phyloP scores from a whole-genome alignment of 2,329 filamentous ascomycete species.

The Ophiosphaerella korrae region DNA sequence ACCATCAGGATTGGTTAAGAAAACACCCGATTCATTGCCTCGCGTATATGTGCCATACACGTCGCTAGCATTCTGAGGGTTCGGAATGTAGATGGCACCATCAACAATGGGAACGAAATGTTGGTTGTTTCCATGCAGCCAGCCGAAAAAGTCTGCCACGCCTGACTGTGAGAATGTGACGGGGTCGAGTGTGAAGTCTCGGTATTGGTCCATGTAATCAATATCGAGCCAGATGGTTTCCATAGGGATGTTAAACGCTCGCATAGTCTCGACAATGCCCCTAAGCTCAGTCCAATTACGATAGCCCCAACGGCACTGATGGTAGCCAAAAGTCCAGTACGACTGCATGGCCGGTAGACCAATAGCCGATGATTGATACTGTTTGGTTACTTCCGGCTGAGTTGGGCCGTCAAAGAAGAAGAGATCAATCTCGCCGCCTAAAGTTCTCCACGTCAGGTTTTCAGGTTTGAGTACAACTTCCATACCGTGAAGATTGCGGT shows the following conservation, averaged over 20 bases:
- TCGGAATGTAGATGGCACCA: slow-evolving; percentile 71
- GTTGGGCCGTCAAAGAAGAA: slow-evolving; percentile 79
- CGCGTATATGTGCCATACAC: slow-evolving; percentile 57
- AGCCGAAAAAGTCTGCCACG: slow-evolving; percentile 58
- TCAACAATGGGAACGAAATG: slow-evolving; percentile 68
- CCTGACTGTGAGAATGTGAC: slow-evolving; percentile 57
- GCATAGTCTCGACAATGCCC: slow-evolving; percentile 60
- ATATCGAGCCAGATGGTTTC: slow-evolving; percentile 54
- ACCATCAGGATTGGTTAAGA: slow-evolving; percentile 60
- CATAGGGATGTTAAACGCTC: slow-evolving; percentile 61
- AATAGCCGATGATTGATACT: slow-evolving; percentile 70
- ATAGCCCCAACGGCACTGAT: slow-evolving; percentile 86
- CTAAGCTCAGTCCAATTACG: slow-evolving; percentile 71
- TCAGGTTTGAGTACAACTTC: slow-evolving; percentile 69
- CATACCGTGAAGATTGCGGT: slow-evolving; percentile 77
- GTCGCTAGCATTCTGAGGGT: slow-evolving; percentile 70
- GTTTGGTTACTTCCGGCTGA: slow-evolving; percentile 69
- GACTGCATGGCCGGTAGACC: slow-evolving; percentile 77
- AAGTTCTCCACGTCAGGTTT: slow-evolving; percentile 72
- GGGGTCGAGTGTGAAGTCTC: slow-evolving; percentile 63
- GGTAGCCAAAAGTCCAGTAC: slow-evolving; percentile 81
- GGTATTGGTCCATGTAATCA: slow-evolving; percentile 52
- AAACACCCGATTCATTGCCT: slow-evolving; percentile 56
- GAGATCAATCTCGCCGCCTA: slow-evolving; percentile 79
- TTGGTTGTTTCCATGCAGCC: slow-evolving; percentile 59